Evolutionary conservation across 1,139 yeast genomes (phyloP).

Genomic region (Fermentozyma sake): DNA sequence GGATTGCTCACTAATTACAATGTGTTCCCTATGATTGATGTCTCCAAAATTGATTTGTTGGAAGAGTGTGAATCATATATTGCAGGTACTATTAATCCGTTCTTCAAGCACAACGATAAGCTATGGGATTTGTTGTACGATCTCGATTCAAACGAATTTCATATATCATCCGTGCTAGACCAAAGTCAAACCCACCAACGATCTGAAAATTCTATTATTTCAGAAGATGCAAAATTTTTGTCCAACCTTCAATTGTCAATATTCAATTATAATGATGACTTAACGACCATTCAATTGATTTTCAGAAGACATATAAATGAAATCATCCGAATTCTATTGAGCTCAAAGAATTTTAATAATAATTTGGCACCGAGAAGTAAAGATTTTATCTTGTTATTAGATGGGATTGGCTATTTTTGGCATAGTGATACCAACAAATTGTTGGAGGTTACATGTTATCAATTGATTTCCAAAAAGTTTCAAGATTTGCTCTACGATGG

Average conservation of each 20-base stretch:
- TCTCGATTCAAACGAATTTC: constrained; percentile 46
- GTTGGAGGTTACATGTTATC: constrained; percentile 42
- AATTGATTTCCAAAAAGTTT: constrained; percentile 34
- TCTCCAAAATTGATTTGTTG: constrained; percentile 54
- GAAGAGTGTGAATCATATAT: constrained; percentile 50
- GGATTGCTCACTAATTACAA: constrained; percentile 45
- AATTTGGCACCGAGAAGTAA: constrained; percentile 16
- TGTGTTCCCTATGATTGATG: constrained; percentile 60
- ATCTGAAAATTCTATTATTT: constrained; percentile 32
- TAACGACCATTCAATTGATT: constrained; percentile 44
- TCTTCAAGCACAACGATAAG: constrained; percentile 53
- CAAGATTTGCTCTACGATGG: constrained; percentile 33
- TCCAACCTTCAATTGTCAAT: constrained; percentile 42
- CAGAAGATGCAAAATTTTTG: constrained; percentile 46
- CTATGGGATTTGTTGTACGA: constrained; percentile 60
- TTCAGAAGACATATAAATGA: constrained; percentile 47
- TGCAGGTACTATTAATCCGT: constrained; percentile 68
- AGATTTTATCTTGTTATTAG: constrained; percentile 31
- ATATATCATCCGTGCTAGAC: constrained; percentile 16
- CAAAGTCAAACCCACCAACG: constrained; percentile 1
- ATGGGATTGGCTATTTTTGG: constrained; percentile 46
- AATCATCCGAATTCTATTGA: constrained; percentile 36
- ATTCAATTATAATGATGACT: constrained; percentile 45
- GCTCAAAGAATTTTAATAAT: constrained; percentile 35
- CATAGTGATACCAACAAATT: constrained; percentile 38